Base-by-base conservation (phyloP, 768 basidiomycete genomes). In the Suillus hirtellus region DNA sequence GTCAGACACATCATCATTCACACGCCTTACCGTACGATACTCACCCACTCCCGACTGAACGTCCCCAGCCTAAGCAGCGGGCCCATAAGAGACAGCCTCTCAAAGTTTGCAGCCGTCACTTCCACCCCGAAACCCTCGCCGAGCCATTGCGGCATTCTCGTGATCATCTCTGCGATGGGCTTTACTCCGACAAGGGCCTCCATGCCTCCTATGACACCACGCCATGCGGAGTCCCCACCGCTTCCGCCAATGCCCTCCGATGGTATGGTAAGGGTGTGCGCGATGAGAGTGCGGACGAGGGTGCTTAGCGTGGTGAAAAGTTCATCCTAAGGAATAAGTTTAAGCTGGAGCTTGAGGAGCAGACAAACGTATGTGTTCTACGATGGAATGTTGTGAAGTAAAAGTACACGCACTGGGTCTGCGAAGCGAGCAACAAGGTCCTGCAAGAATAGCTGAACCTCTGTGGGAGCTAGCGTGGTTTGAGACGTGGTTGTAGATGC, bases 11-110 rank as follows among this genome's bases (percentile, higher is more conserved):
- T 24, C 21, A 24, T 56, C 54, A 56, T 56, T 5, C 24, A 24
- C 17, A 27, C 24, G 21, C 21, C 15, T 38, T 17, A 17, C 17
- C 17, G 24, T 2, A 19, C 10, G 21, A 63, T 70, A 77, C 83
- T 67, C 72, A 96, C 90, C 88, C 93, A 96, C 82, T 99, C 92
- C 61, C 86, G 78, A n/a, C 88, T 84, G 72, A 96, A 98, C 6
- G 95, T 87, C 44, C 90, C 89, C 60, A 99, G 80, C 40, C 95
- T 81, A 65, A 90, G 86, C 34, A 98, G 75, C 1, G 94, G 95
- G 0, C 97, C 97, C 67, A 99, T 77, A 49, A 98, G 77, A 58
- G 88, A 91, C 66, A 75, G 68, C 14, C 62, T 77, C 75, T 94
- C 92, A 70, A 95, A 87, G 2, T 77, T 82, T 3, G 81, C 71